Percentiles rank a stretch among this genome's conserved stretches.
These are phyloP conservation scores for Novakomyces olei DNA, from an alignment of 805 yeast genomes.

Conservation along the genomic window DNA sequence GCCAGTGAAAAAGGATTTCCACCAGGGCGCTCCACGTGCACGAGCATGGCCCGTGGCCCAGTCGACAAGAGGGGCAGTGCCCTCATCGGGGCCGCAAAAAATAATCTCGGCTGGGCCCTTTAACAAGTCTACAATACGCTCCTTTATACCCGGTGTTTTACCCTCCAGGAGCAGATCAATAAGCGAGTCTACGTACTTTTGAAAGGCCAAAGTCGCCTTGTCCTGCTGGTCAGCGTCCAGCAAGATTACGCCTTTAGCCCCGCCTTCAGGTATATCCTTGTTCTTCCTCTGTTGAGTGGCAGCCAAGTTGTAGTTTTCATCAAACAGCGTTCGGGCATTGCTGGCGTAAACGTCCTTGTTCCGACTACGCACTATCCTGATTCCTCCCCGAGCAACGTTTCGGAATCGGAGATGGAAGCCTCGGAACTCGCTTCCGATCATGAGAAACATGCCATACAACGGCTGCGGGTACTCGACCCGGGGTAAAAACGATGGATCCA, in stretches of 20 bases:
- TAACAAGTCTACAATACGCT: constrained; percentile 63
- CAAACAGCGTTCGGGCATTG: constrained; percentile 74
- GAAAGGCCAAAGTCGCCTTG: constrained; percentile 63
- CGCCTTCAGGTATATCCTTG: constrained; percentile 98
- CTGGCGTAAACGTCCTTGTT: constrained; percentile 64
- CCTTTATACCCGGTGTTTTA: constrained; percentile 52
- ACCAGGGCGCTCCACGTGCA: constrained; percentile 82
- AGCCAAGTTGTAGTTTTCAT: constrained; percentile 90
- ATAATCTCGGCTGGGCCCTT: constrained; percentile 71
- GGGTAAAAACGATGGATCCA: constrained; percentile 73
- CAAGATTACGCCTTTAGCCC: constrained; percentile 89
- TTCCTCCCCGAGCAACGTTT: constrained; percentile 96
- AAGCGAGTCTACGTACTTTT: constrained; percentile 78
- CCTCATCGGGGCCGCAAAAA: constrained; percentile 98
- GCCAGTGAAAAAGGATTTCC: constrained; percentile 97
- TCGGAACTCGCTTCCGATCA: constrained; percentile 88
- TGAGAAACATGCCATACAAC: constrained; percentile 84
- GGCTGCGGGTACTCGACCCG: constrained; percentile 70
- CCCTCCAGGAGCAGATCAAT: constrained; percentile 63
- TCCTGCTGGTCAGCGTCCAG: constrained; percentile 50
- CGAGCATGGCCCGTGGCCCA: constrained; percentile 96
- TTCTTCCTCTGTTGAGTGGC: constrained; percentile 90
- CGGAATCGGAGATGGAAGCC: constrained; percentile 95
- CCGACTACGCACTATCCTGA: constrained; percentile 77
- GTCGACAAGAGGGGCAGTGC: constrained; percentile 83